A percentile compares a stretch with the other conserved stretches of the same genome.
Conservation (phyloP, 148 eudicot genomes). For the Oxyria digyna region DNA sequence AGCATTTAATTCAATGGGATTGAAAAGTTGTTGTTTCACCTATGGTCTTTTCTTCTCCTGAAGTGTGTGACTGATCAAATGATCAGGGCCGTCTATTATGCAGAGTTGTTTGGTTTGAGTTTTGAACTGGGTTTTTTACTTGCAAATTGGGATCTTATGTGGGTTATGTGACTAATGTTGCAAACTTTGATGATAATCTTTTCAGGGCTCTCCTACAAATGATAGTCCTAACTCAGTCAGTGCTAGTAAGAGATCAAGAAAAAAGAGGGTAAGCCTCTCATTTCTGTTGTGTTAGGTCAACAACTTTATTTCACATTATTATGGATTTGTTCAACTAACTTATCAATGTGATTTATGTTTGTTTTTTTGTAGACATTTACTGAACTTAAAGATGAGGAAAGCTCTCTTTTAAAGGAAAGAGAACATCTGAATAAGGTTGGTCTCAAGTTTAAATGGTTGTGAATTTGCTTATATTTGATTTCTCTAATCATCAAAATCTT, state of each 20-base stretch:
- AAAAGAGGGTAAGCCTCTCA: too few species aligned
- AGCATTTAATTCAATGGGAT: slow-evolving; percentile 1
- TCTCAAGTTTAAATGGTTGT: background rate
- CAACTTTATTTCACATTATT: background rate
- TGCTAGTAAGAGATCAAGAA: too few species aligned
- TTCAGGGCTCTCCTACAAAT: too few species aligned
- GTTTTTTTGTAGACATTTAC: slow-evolving; percentile 33
- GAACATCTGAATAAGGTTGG: slow-evolving; percentile 34
- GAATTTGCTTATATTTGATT: slow-evolving; percentile 2
- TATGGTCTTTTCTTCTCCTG: background rate
- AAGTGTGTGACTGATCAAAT: background rate
- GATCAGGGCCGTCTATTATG: background rate
- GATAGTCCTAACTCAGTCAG: too few species aligned
- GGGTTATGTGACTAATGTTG: too few species aligned
- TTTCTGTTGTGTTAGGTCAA: too few species aligned
- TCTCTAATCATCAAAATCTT: background rate
- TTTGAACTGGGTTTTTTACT: too few species aligned
- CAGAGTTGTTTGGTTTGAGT: too few species aligned
- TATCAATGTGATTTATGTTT: background rate
- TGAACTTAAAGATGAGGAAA: slow-evolving; percentile 55
- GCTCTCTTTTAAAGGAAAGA: slow-evolving; percentile 36
- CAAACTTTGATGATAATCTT: too few species aligned
- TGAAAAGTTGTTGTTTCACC: background rate
- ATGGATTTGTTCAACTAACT: background rate
- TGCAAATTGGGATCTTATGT: too few species aligned